Evolutionary conservation across 1,139 yeast genomes (phyloP).

Genomic region (Sugiyamaella novakii): DNA sequence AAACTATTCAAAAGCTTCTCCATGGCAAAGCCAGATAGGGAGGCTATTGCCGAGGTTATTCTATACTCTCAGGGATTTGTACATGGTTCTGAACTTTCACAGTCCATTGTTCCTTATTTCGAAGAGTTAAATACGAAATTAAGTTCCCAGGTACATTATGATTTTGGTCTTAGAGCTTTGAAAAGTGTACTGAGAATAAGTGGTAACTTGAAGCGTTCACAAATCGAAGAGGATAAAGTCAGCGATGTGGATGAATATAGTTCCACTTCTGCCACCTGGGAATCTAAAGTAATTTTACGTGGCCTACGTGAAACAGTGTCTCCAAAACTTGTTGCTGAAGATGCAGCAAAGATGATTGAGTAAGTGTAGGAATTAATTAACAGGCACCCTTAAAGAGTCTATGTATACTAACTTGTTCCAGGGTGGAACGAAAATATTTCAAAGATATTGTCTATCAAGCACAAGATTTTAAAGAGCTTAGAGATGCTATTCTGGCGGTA

Average conservation of each 20-base stretch:
- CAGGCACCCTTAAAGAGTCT: too few relatives aligned
- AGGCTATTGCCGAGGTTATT: slow-evolving; percentile 69
- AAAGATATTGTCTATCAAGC: slow-evolving; percentile 32
- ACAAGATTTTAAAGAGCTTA: slow-evolving; percentile 30
- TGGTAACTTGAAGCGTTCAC: slow-evolving; percentile 51
- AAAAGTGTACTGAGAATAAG: slow-evolving; percentile 66
- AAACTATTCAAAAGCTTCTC: slow-evolving; percentile 76
- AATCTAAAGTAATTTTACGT: slow-evolving; percentile 50
- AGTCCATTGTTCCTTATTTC: slow-evolving; percentile 60
- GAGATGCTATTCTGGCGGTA: slow-evolving; percentile 26
- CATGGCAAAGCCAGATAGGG: slow-evolving; percentile 72
- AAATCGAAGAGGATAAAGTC: slow-evolving; percentile 9
- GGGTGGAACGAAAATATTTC: slow-evolving; percentile 41
- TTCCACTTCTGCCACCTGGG: slow-evolving; percentile 43
- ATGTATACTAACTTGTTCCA: slow-evolving; percentile 24
- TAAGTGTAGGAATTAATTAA: too few relatives aligned
- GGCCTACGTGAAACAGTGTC: slow-evolving; percentile 62
- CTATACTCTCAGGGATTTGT: slow-evolving; percentile 73
- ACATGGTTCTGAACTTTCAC: slow-evolving; percentile 52
- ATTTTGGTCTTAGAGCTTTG: slow-evolving; percentile 83
- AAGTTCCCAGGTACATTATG: slow-evolving; percentile 73
- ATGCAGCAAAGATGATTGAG: slow-evolving; percentile 47
- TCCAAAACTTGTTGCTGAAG: slow-evolving; percentile 64
- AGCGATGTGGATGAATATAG: neutral
- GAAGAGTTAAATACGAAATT: slow-evolving; percentile 44